A percentile compares a stretch with the other conserved stretches of the same genome.
Conservation (phyloP, 2,329 filamentous ascomycete genomes). For the Passalora sequoiae region DNA sequence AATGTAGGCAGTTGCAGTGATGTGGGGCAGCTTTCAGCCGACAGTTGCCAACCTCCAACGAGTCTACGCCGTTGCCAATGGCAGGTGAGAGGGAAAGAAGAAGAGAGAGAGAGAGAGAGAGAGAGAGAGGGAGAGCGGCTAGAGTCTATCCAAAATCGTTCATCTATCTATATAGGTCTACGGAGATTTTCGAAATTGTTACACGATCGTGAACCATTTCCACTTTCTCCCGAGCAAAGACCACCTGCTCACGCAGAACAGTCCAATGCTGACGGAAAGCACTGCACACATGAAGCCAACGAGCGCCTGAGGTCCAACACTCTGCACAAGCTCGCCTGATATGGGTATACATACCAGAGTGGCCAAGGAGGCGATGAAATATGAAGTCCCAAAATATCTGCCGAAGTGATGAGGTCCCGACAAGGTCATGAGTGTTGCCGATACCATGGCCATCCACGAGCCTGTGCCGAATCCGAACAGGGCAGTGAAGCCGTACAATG, state of each 20-base stretch:
- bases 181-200: neutral
- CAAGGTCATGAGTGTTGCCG: conserved; percentile 45
- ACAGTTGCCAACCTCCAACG: too few species aligned
- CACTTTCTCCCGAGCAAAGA: conserved; percentile 10
- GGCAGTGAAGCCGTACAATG: conserved; percentile 43
- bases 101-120: too few species aligned
- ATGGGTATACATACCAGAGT: conserved; percentile 45
- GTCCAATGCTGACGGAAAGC: conserved; percentile 33
- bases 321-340: conserved; percentile 44
- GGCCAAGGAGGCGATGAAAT: conserved; percentile 44
- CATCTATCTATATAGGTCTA: neutral
- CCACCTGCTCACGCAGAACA: conserved; percentile 9
- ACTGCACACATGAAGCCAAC: conserved; percentile 46
- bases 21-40: too few species aligned
- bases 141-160: too few species aligned
- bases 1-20: too few species aligned
- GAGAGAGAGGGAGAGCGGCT: too few species aligned
- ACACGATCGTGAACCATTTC: conserved; percentile 11
- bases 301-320: conserved; percentile 41
- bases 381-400: conserved; percentile 46
- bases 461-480: conserved; percentile 49
- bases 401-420: conserved; percentile 47
- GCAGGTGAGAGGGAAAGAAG: too few species aligned
- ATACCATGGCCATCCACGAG: conserved; percentile 43
- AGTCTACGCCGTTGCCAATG: too few species aligned